Conservation (phyloP, 495 filamentous ascomycete genomes). For the Xylaria acuta region DNA sequence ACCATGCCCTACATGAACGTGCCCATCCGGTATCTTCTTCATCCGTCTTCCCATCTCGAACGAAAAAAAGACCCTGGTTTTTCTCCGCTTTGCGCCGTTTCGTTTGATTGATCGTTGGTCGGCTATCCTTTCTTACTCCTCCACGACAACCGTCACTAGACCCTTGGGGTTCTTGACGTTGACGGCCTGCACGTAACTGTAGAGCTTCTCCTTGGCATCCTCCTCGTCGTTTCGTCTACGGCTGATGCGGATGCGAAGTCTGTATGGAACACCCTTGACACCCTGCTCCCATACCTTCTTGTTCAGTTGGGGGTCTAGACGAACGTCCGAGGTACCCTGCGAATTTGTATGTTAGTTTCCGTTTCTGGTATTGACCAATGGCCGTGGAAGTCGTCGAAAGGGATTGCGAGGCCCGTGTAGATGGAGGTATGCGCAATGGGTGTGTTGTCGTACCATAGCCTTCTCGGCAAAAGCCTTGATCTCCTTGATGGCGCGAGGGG, state of each 20-base stretch:
- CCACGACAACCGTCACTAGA: slow-evolving; percentile 81
- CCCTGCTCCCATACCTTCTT: slow-evolving; percentile 99
- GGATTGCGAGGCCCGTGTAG: background rate
- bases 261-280: slow-evolving; percentile 97
- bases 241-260: slow-evolving; percentile 95
- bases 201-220: slow-evolving; percentile 96
- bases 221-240: slow-evolving; percentile 99
- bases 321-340: slow-evolving; percentile 96
- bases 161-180: slow-evolving; percentile 99
- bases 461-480: slow-evolving; percentile 89
- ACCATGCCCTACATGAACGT: slow-evolving; percentile 56
- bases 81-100: slow-evolving; percentile 38
- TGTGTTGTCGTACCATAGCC: slow-evolving; percentile 81
- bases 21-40: slow-evolving; percentile 44
- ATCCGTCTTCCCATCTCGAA: slow-evolving; percentile 27
- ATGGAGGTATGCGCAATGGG: background rate
- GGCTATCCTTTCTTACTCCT: slow-evolving; percentile 52
- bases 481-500: slow-evolving; percentile 98
- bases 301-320: slow-evolving; percentile 96
- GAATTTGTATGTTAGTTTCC: slow-evolving; percentile 30
- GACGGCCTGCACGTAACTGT: slow-evolving; percentile 98
- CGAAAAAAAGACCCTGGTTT: slow-evolving; percentile 39
- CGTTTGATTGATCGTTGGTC: slow-evolving; percentile 24
- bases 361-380: background rate
- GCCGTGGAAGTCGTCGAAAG: background rate